Evolutionary conservation across 345 rosid genomes (phyloP).

Genomic region (Murraya paniculata): DNA sequence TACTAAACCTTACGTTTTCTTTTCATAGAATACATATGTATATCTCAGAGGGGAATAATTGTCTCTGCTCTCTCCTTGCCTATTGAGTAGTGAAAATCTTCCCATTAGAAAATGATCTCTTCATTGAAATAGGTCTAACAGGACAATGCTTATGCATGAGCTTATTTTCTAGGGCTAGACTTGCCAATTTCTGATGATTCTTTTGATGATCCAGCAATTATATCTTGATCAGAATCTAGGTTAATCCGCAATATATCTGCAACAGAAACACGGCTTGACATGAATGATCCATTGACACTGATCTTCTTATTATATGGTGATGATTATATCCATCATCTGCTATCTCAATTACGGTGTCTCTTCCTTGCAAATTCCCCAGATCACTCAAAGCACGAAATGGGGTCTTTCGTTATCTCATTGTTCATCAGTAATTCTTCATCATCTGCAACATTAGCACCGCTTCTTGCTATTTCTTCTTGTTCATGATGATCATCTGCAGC

Average conservation of each 20-base stretch:
- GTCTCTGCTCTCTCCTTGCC: slow-evolving; percentile 37
- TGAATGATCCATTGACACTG: slow-evolving; percentile 60
- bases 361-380: slow-evolving; percentile 30
- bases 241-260: slow-evolving; percentile 40
- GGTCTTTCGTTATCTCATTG: slow-evolving; percentile 23
- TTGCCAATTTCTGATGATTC: slow-evolving; percentile 27
- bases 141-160: slow-evolving; percentile 25
- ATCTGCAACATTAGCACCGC: neutral
- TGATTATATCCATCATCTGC: slow-evolving; percentile 26
- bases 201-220: slow-evolving; percentile 30
- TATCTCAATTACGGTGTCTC: slow-evolving; percentile 38
- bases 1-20: neutral
- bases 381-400: slow-evolving; percentile 39
- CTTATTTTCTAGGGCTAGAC: slow-evolving; percentile 26
- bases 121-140: slow-evolving; percentile 27
- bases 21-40: neutral
- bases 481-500: neutral
- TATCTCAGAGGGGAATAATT: slow-evolving; percentile 18
- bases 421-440: slow-evolving; percentile 7
- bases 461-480: slow-evolving; percentile 17
- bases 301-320: slow-evolving; percentile 29
- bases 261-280: slow-evolving; percentile 30
- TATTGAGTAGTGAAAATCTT: slow-evolving; percentile 34
- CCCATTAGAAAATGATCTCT: slow-evolving; percentile 67
- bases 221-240: slow-evolving; percentile 24